phyloP scores from a whole-genome alignment of 2,329 filamentous ascomycete genomes.

The Fusarium redolens region DNA sequence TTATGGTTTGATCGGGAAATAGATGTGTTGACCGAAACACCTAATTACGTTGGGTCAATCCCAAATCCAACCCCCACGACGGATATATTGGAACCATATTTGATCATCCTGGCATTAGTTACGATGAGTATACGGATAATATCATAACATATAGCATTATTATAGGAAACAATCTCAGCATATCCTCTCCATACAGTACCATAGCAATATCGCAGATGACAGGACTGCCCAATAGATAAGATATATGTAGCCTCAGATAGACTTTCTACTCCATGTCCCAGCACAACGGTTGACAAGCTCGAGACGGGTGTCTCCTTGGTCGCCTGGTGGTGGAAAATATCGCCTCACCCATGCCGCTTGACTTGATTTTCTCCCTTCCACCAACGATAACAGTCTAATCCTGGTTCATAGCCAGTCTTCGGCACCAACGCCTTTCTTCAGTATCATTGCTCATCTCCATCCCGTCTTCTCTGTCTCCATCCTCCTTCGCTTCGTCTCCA shows the following conservation, averaged over 20 bases:
- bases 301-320: slow-evolving; percentile 27
- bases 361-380: slow-evolving; percentile 40
- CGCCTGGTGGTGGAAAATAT: slow-evolving; percentile 48
- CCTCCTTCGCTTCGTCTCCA: background rate
- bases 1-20: slow-evolving; percentile 11
- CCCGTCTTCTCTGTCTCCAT: background rate
- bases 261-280: slow-evolving; percentile 20
- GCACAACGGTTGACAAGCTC: slow-evolving; percentile 18
- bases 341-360: slow-evolving; percentile 34
- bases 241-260: background rate
- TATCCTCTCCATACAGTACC: background rate
- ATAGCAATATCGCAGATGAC: background rate
- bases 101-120: slow-evolving; percentile 18
- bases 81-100: slow-evolving; percentile 16
- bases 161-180: background rate
- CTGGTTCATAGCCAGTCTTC: slow-evolving; percentile 32
- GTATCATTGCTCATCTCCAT: slow-evolving; percentile 2
- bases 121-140: slow-evolving; percentile 3
- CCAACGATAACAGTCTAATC: slow-evolving; percentile 43
- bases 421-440: background rate
- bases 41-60: slow-evolving; percentile 6
- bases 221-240: slow-evolving; percentile 6
- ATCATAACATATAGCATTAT: slow-evolving; percentile 3
- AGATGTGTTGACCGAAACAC: slow-evolving; percentile 19
- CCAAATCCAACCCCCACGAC: slow-evolving; percentile 36